These are phyloP conservation scores for Zygoascus sp. DNA, from an alignment of 1,139 yeast genomes.

Conservation along the genomic window DNA sequence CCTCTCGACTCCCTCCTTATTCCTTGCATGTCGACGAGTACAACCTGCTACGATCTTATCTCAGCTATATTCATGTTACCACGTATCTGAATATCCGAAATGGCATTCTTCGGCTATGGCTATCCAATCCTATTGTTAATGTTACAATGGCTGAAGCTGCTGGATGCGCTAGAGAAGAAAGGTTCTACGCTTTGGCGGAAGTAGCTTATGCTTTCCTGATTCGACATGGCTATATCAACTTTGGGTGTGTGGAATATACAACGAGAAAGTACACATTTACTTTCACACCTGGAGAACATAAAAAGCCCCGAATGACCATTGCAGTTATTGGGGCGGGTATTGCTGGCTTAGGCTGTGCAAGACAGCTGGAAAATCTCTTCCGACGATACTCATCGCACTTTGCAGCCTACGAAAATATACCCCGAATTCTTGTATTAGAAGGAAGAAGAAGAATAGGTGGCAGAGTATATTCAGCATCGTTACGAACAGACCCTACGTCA, in stretches of 20 bases:
- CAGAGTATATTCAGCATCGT: constrained; percentile 39
- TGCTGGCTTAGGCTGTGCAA: constrained; percentile 42
- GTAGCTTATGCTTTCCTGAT: constrained; percentile 42
- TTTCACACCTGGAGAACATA: constrained; percentile 21
- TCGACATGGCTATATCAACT: constrained; percentile 42
- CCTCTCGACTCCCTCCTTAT: constrained; percentile 39
- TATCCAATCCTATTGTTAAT: constrained; percentile 40
- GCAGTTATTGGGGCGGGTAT: constrained; percentile 43
- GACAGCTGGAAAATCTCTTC: constrained; percentile 39
- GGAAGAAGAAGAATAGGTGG: constrained; percentile 43
- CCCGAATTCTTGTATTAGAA: constrained; percentile 39
- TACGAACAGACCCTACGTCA: constrained; percentile 27
- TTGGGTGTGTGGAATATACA: constrained; percentile 39
- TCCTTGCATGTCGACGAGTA: constrained; percentile 37
- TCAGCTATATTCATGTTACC: constrained; percentile 39
- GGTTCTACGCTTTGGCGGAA: constrained; percentile 40
- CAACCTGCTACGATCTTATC: constrained; percentile 33
- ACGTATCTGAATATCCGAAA: constrained; percentile 41
- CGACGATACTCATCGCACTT: constrained; percentile 35
- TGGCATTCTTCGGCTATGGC: constrained; percentile 42
- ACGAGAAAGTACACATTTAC: constrained; percentile 18
- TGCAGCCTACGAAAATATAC: constrained; percentile 38
- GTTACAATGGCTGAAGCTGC: constrained; percentile 43
- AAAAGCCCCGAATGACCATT: constrained; percentile 38
- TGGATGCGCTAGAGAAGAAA: constrained; percentile 41